A percentile compares a stretch with the other conserved stretches of the same genome.
These are phyloP conservation scores for Neopestalotiopsis rosae DNA, from an alignment of 2,329 filamentous ascomycete genomes.

Conservation along the genomic window DNA sequence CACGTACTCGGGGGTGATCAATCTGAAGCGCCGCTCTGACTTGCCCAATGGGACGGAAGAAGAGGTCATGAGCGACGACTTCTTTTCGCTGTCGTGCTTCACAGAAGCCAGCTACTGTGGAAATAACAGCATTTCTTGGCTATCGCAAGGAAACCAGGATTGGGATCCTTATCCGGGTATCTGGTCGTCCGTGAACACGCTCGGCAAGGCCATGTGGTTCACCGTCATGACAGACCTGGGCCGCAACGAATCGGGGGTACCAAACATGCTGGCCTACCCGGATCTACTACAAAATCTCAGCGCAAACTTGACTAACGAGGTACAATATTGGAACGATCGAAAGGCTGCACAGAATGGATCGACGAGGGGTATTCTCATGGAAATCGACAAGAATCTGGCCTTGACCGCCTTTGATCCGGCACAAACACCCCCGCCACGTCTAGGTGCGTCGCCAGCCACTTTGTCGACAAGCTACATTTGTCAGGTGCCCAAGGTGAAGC, in stretches of 20 bases:
- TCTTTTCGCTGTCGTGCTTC: constrained; percentile 23
- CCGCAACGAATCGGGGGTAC: constrained; percentile 18
- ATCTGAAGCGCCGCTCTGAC: not conserved
- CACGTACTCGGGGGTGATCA: constrained; percentile 4
- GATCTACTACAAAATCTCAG: constrained; percentile 24
- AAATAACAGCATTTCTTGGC: constrained; percentile 13
- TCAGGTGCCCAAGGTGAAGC: constrained; percentile 23
- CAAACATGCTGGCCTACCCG: constrained; percentile 25
- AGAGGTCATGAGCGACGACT: constrained; percentile 21
- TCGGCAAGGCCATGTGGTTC: constrained; percentile 26
- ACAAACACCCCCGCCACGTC: too few relatives aligned
- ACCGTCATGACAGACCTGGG: constrained; percentile 25
- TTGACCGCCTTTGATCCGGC: not conserved
- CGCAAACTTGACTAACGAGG: constrained; percentile 24
- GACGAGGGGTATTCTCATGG: not conserved
- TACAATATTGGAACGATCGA: constrained; percentile 10
- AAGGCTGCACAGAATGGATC: not conserved
- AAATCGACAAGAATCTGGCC: not conserved
- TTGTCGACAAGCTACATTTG: constrained; percentile 23
- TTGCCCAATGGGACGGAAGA: constrained; percentile 14
- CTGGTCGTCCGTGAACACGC: constrained; percentile 17
- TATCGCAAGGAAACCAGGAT: constrained; percentile 5
- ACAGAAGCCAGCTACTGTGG: constrained; percentile 17
- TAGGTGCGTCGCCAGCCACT: not conserved
- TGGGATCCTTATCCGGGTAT: constrained; percentile 20